Base-by-base conservation (phyloP, 306 rosid genomes). In the Prunus padus region DNA sequence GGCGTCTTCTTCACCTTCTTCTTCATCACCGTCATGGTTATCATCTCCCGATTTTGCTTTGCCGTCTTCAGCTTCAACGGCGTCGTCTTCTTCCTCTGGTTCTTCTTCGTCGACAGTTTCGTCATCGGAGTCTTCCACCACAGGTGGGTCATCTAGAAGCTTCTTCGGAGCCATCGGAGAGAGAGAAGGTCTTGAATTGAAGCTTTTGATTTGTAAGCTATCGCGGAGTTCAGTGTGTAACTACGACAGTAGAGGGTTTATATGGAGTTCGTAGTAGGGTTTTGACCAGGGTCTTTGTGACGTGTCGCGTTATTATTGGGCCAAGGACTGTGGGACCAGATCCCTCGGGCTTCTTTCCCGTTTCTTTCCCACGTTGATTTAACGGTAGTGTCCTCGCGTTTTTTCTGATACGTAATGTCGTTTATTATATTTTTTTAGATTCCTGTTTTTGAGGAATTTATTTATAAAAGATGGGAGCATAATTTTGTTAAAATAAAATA, bases 111-210 rank as follows among this genome's bases (percentile, higher is more conserved):
- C 69, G 1, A 16, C 22, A 25, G 72, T 22, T 6, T 76, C 83
- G 4, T n/a, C 45, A 19, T 79, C 88, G 8, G 79, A 76, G 3
- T 69, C 75, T 37, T 77, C 81, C 42, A 82, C 80, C 31, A 83
- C 67, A 5, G 84, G 86, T 5, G 65, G 82, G 33, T 79, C 82
- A 47, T 81, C 77, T 0, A 40, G 15, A 18, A 73, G 80, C 9
- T 83, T 84, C 84, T 74, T 88, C 16, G 79, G 66, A 70, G 89
- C 80, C 91, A 88, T 85, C 20, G 54, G 30, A 49, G 13, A 11
- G 18, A 60, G 73, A 20, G 22, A 40, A 26, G 13, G 49, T 40
- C 56, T 4, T 69, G 12, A 23, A 55, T 55, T 20, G 15, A 55
- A 8, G 15, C 28, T 3, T n/a, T 55, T 11, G 4, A n/a, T 55